A percentile compares a stretch with the other conserved stretches of the same genome.
These are phyloP conservation scores for Fraxinus anomala DNA, from an alignment of 257 asterid genomes.

Conservation along the genomic window DNA sequence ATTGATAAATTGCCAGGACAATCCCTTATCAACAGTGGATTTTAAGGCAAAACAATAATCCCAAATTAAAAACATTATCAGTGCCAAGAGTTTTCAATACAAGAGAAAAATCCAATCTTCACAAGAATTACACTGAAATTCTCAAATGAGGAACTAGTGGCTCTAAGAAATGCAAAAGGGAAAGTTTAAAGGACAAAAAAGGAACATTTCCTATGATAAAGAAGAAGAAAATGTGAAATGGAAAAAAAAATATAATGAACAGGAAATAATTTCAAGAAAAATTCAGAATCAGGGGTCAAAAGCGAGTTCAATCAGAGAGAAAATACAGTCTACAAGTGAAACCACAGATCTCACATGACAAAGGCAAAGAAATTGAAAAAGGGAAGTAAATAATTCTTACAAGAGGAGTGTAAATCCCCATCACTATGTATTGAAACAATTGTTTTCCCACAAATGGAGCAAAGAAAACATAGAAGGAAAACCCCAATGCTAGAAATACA, in stretches of 20 bases:
- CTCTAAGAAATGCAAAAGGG: slow-evolving; percentile 25
- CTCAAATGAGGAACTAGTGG: slow-evolving; percentile 34
- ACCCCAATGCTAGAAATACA: slow-evolving; percentile 94
- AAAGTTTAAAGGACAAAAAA: slow-evolving; percentile 34
- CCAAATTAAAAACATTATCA: neutral
- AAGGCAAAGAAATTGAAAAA: neutral
- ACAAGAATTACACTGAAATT: slow-evolving; percentile 13
- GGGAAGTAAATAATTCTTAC: slow-evolving; percentile 54
- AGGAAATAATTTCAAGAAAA: slow-evolving; percentile 14
- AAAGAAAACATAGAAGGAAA: slow-evolving; percentile 98
- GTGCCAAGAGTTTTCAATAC: slow-evolving; percentile 24
- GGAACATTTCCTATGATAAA: slow-evolving; percentile 14
- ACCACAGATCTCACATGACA: slow-evolving; percentile 52
- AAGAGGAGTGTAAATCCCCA: slow-evolving; percentile 97
- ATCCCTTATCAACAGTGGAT: neutral
- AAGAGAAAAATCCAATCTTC: slow-evolving; percentile 28
- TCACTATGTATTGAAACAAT: slow-evolving; percentile 70
- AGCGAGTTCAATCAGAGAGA: slow-evolving; percentile 38
- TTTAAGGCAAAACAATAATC: neutral
- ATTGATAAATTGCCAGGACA: neutral
- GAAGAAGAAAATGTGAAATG: slow-evolving; percentile 4
- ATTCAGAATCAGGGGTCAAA: slow-evolving; percentile 23
- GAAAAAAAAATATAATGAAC: neutral
- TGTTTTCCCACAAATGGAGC: slow-evolving; percentile 94
- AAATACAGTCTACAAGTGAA: slow-evolving; percentile 25